These are phyloP conservation scores for Pistacia vera DNA, from an alignment of 345 rosid species.

Conservation along the genomic window DNA sequence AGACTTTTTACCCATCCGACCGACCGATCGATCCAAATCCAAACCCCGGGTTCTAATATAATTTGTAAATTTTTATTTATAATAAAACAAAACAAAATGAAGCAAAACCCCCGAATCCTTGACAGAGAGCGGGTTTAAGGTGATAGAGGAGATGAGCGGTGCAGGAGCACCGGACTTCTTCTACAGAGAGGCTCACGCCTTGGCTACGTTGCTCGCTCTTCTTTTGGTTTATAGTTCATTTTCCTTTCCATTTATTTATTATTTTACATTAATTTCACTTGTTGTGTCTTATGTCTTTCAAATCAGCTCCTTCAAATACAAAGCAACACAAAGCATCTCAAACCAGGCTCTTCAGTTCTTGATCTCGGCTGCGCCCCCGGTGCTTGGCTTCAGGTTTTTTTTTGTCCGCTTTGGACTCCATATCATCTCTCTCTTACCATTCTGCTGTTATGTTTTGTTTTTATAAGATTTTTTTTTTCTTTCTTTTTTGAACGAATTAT, in stretches of 20 bases:
- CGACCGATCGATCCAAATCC: too few species aligned
- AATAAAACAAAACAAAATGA: neutral
- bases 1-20: too few species aligned
- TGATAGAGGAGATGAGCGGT: slow-evolving; percentile 56
- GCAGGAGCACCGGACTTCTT: slow-evolving; percentile 91
- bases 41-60: too few species aligned
- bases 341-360: slow-evolving; percentile 85
- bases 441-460: neutral
- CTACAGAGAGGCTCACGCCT: slow-evolving; percentile 97
- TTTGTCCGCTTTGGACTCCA: neutral
- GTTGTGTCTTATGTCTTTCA: neutral
- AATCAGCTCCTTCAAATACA: slow-evolving; percentile 91
- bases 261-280: neutral
- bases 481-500: too few species aligned
- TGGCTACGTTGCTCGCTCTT: slow-evolving; percentile 96
- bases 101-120: slow-evolving; percentile 4
- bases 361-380: slow-evolving; percentile 99
- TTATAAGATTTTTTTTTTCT: neutral
- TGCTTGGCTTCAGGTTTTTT: slow-evolving; percentile 95
- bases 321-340: slow-evolving; percentile 76
- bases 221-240: slow-evolving; percentile 56
- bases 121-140: slow-evolving; percentile 20
- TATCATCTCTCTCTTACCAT: neutral
- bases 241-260: neutral
- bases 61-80: too few species aligned